Percentiles rank a stretch among this genome's conserved stretches.
phyloP scores from a whole-genome alignment of 2,329 filamentous ascomycete genomes.

The Trichoderma simmonsii region DNA sequence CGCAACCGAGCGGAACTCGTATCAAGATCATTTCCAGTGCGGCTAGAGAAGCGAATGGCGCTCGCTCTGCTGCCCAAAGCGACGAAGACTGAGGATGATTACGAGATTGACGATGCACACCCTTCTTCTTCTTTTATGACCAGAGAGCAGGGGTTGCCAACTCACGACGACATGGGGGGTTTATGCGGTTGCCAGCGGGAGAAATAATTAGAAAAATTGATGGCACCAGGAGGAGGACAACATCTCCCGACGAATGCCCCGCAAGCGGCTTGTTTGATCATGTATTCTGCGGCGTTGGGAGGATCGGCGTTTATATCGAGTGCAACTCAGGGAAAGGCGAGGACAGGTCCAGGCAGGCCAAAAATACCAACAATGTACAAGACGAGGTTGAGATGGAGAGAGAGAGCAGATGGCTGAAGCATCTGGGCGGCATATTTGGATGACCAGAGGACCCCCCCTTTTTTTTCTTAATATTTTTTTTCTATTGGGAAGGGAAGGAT shows the following conservation, averaged over 20 bases:
- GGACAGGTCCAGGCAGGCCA: constrained; percentile 21
- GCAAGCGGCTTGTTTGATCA: constrained; percentile 23
- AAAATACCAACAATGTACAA: constrained; percentile 28
- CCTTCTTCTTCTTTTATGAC: background rate
- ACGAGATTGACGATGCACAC: constrained; percentile 9
- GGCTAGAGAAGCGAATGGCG: constrained; percentile 38
- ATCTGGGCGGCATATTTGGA: constrained; percentile 9
- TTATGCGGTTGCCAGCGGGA: constrained; percentile 6
- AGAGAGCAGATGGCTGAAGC: constrained; percentile 14
- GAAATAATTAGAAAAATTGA: constrained; percentile 11
- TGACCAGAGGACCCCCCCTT: constrained; percentile 6
- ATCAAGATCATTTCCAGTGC: constrained; percentile 64
- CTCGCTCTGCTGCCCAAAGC: constrained; percentile 44
- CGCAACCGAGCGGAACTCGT: constrained; percentile 59
- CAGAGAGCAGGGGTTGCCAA: background rate
- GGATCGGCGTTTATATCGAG: constrained; percentile 22
- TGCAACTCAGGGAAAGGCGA: constrained; percentile 24
- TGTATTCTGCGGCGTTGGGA: constrained; percentile 27
- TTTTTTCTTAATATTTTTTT: background rate
- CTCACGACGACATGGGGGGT: constrained; percentile 11
- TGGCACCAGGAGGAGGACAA: constrained; percentile 12
- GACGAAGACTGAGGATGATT: constrained; percentile 47
- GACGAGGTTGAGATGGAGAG: constrained; percentile 16
- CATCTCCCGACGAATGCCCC: constrained; percentile 9
- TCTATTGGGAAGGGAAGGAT: background rate